These are phyloP conservation scores for Stagonosporopsis vannaccii DNA, from an alignment of 2,329 filamentous ascomycete species.

Conservation along the genomic window DNA sequence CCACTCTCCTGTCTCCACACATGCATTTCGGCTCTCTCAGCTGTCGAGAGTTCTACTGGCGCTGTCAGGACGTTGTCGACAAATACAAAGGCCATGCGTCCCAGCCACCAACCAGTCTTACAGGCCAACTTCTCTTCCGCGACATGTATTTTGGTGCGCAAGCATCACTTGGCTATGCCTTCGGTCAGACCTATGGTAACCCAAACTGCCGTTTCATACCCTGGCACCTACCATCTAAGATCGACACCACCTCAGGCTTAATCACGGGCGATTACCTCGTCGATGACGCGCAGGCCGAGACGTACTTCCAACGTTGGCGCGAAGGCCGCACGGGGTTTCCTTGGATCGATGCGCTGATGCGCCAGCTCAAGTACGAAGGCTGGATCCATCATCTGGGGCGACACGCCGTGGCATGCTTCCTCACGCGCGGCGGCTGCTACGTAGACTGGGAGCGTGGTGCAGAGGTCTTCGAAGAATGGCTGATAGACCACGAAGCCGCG, in stretches of 20 bases:
- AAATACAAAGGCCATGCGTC: conserved; percentile 64
- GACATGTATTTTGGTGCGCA: conserved; percentile 87
- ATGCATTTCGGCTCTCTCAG: conserved; percentile 77
- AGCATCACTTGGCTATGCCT: conserved; percentile 69
- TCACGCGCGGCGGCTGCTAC: conserved; percentile 81
- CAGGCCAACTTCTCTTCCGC: conserved; percentile 76
- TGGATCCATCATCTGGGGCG: conserved; percentile 83
- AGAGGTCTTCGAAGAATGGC: conserved; percentile 78
- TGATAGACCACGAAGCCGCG: conserved; percentile 77
- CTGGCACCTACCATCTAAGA: conserved; percentile 75
- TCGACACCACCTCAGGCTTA: conserved; percentile 53
- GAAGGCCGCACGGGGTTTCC: conserved; percentile 76
- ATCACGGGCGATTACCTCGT: conserved; percentile 69
- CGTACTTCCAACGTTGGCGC: conserved; percentile 74
- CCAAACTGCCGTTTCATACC: conserved; percentile 75
- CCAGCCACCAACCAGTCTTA: conserved; percentile 70
- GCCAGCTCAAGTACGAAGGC: conserved; percentile 73
- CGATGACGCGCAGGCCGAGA: conserved; percentile 68
- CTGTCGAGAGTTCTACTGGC: conserved; percentile 77
- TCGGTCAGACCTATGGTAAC: conserved; percentile 71
- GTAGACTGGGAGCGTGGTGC: conserved; percentile 80
- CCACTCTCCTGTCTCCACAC: conserved; percentile 75
- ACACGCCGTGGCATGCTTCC: conserved; percentile 80
- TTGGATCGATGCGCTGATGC: conserved; percentile 83
- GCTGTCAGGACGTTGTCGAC: conserved; percentile 68